Base-by-base conservation (phyloP, 768 basidiomycete genomes). In the Russula vinacea region DNA sequence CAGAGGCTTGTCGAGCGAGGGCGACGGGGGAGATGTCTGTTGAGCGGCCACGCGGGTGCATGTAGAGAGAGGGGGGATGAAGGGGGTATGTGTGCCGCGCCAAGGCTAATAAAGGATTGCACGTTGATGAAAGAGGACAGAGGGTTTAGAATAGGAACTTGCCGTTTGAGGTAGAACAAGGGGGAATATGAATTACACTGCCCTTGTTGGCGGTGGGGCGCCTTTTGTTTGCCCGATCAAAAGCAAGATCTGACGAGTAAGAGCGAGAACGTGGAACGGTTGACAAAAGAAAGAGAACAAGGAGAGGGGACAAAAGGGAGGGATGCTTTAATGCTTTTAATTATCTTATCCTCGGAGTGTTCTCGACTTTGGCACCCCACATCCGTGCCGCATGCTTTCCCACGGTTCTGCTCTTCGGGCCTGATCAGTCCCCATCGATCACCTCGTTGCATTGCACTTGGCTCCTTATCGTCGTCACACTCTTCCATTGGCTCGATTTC, bases 1-100 rank as follows among this genome's bases (percentile, higher is more conserved):
- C 66, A 37, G 68, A 69, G 47, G 66, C 66, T 54, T 69, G 66
- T n/a, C 68, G 66, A 50, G 68, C 68, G 22, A 69, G 51, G 9
- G 68, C 68, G 56, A 64, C 66, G 52, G 66, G 56, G 56, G 68
- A 69, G 14, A 69, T 32, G 13, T 61, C 55, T 35, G 50, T 60
- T 40, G 68, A 69, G 24, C 68, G 68, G 11, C 68, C 68, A 55
- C 68, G 68, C 24, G 66, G 49, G 19, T 59, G 50, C 66, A 67
- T 67, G 58, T 14, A 37, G 22, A 22, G 56, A 39, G n/a, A 17
- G 3, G 24, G 37, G 29, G 5, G 22, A 56, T 22, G 35, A 42
- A 37, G 37, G 29, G 16, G 42, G 32, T 35, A 45, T 22, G 44
- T 33, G 37, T 37, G 44, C 13, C 22, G n/a, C 35, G 26, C 40